A percentile compares a stretch with the other conserved stretches of the same genome.
phyloP scores from a whole-genome alignment of 148 eudicot genomes.

The Arctostaphylos glauca region DNA sequence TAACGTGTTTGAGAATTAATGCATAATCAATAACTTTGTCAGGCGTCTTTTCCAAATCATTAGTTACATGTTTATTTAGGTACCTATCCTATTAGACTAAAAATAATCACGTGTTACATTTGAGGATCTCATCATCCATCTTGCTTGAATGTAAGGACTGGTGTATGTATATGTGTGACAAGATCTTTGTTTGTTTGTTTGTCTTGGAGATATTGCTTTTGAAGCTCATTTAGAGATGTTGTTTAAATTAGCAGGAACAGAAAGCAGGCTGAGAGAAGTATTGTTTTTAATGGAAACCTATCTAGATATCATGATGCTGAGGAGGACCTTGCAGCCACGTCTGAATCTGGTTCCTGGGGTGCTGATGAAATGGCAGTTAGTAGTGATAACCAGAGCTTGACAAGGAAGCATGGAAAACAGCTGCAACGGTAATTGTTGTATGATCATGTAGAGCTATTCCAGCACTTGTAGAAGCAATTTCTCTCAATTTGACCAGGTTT shows the following conservation, averaged over 20 bases:
- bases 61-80: background rate
- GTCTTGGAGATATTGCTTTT: background rate
- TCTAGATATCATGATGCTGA: slow-evolving; percentile 34
- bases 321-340: slow-evolving; percentile 41
- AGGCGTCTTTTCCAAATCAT: background rate
- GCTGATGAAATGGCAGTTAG: slow-evolving; percentile 60
- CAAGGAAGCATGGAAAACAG: slow-evolving; percentile 42
- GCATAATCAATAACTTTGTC: background rate
- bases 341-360: slow-evolving; percentile 56
- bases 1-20: background rate
- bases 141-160: slow-evolving; percentile 6
- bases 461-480: background rate
- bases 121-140: background rate
- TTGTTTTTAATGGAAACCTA: slow-evolving; percentile 31
- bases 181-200: background rate
- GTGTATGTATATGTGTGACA: background rate
- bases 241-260: slow-evolving; percentile 41
- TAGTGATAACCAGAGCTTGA: slow-evolving; percentile 60
- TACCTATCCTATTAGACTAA: background rate
- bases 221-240: background rate
- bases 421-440: slow-evolving; percentile 46
- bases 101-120: background rate
- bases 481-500: slow-evolving; percentile 4
- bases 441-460: slow-evolving; percentile 9
- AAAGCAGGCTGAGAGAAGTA: slow-evolving; percentile 37